A percentile compares a stretch with the other conserved stretches of the same genome.
Evolutionary conservation across 768 basidiomycete genomes (phyloP).

Genomic region (Lentinus brumalis): DNA sequence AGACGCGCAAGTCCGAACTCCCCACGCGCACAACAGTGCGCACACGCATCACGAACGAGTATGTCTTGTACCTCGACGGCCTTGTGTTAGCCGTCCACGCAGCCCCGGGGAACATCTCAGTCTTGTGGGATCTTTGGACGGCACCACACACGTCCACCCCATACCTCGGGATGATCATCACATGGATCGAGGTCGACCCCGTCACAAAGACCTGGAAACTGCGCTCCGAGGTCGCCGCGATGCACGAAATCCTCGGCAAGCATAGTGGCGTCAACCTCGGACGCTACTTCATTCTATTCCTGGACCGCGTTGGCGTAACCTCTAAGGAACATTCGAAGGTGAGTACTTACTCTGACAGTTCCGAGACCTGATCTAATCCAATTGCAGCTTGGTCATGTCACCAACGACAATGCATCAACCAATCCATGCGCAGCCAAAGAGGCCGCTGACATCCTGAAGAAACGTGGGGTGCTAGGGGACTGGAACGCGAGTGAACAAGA

Average conservation of each 20-base stretch:
- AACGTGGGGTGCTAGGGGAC: neutral
- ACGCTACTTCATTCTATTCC: slow-evolving; percentile 27
- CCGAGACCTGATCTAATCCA: neutral
- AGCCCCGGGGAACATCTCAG: slow-evolving; percentile 18
- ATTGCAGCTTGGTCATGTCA: slow-evolving; percentile 5
- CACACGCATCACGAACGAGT: slow-evolving; percentile 1
- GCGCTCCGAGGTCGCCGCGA: slow-evolving; percentile 25
- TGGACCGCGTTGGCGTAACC: slow-evolving; percentile 31
- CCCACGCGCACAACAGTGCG: neutral
- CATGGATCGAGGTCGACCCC: slow-evolving; percentile 28
- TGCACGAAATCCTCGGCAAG: slow-evolving; percentile 23
- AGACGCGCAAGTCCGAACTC: neutral
- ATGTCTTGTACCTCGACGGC: neutral
- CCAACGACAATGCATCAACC: slow-evolving; percentile 27
- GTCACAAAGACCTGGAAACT: slow-evolving; percentile 25
- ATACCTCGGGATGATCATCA: slow-evolving; percentile 25
- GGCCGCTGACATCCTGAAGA: slow-evolving; percentile 11
- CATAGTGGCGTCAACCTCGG: slow-evolving; percentile 34
- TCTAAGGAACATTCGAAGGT: slow-evolving; percentile 25
- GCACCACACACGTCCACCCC: slow-evolving; percentile 24
- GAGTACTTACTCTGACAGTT: too few relatives aligned
- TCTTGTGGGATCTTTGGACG: slow-evolving; percentile 21
- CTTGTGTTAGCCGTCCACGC: neutral
- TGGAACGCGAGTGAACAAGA: neutral
- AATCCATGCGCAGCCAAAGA: slow-evolving; percentile 19